Conservation (phyloP, 2,329 filamentous ascomycete species). For the Fusarium floridanum region DNA sequence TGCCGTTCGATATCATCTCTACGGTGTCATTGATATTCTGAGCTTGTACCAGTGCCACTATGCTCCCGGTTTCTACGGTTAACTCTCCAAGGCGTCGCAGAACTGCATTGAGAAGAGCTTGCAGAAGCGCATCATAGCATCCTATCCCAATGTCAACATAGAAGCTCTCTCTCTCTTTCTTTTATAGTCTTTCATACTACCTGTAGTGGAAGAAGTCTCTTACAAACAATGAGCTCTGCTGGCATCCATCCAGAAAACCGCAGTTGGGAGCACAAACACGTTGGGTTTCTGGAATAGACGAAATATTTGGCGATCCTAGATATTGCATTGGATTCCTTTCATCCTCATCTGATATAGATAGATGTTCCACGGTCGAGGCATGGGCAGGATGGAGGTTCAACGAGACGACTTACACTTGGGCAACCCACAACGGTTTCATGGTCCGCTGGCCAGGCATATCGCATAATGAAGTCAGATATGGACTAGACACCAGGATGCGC, state of each 20-base stretch:
- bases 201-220: no score
- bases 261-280: background rate
- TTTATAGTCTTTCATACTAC: no score
- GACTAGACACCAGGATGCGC: background rate
- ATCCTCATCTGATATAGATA: background rate
- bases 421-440: background rate
- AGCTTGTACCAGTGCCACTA: slow-evolving; percentile 35
- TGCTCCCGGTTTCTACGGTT: slow-evolving; percentile 40
- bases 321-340: background rate
- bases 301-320: background rate
- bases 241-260: background rate
- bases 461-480: background rate
- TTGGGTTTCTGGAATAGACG: rapidly evolving
- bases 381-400: background rate
- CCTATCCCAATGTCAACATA: no score
- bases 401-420: background rate
- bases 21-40: slow-evolving; percentile 34
- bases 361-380: background rate
- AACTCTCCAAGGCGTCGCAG: slow-evolving; percentile 28
- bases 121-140: slow-evolving; percentile 6
- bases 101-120: slow-evolving; percentile 41
- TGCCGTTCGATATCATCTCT: slow-evolving; percentile 44
- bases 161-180: no score
- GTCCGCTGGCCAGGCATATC: background rate
- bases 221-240: background rate